Conservation (phyloP, 2,329 filamentous ascomycete genomes). For the Hymenoscyphus fraxineus region DNA sequence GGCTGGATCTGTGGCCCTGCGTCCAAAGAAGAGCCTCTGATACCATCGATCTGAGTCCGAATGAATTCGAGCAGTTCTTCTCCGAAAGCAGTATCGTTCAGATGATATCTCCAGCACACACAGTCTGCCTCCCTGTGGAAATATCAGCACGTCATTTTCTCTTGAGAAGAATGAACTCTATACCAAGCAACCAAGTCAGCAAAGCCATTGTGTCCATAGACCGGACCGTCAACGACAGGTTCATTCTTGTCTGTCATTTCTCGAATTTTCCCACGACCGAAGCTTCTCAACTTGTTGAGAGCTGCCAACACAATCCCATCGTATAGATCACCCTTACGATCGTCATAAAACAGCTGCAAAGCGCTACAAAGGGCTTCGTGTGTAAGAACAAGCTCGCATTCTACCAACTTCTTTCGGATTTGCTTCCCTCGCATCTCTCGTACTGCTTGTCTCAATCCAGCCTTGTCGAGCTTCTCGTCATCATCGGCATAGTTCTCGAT, state of each 20-base stretch:
- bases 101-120: no score
- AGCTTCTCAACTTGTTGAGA: neutral
- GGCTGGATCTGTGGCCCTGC: no score
- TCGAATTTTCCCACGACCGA: neutral
- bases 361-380: neutral
- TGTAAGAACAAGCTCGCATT: neutral
- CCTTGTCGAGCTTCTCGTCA: no score
- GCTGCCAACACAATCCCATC: neutral
- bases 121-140: no score
- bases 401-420: neutral
- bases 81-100: no score
- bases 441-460: neutral
- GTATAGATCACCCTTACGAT: neutral
- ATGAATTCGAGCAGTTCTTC: no score
- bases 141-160: no score
- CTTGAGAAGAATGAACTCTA: no score
- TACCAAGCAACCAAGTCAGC: neutral
- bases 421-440: neutral
- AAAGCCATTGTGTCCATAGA: neutral
- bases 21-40: no score
- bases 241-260: neutral
- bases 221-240: neutral
- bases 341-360: neutral
- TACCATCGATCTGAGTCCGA: no score
- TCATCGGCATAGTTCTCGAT: no score